Percentiles rank a stretch among this genome's conserved stretches.
These are phyloP conservation scores for Colletotrichum chlorophyti DNA, from an alignment of 2,329 filamentous ascomycete species.

Conservation along the genomic window DNA sequence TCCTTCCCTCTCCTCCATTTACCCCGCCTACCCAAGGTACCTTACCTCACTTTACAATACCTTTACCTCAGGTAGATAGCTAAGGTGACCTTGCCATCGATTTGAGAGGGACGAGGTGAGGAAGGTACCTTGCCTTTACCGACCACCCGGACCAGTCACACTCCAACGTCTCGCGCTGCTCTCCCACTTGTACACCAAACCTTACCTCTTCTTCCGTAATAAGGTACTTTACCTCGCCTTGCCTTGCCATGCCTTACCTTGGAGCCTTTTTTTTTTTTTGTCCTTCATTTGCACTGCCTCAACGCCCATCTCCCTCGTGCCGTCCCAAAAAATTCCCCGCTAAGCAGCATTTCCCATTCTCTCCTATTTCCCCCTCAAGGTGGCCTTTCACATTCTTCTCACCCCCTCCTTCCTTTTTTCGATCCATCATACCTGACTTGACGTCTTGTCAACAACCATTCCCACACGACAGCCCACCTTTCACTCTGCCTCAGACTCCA, in stretches of 20 bases:
- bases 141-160: slow-evolving; percentile 23
- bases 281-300: slow-evolving; percentile 30
- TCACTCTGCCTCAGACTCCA: too few relatives aligned
- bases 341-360: slow-evolving; percentile 26
- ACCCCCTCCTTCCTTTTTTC: slow-evolving; percentile 25
- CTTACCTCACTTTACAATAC: too few relatives aligned
- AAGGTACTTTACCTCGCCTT: too few relatives aligned
- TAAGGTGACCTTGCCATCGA: too few relatives aligned
- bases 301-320: slow-evolving; percentile 25
- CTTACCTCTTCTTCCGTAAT: too few relatives aligned
- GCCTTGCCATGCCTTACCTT: slow-evolving; percentile 17
- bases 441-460: slow-evolving; percentile 19
- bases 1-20: background rate
- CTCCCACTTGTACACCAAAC: slow-evolving; percentile 27
- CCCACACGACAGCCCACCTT: slow-evolving; percentile 24
- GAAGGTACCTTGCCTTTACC: background rate
- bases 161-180: slow-evolving; percentile 21
- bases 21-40: slow-evolving; percentile 26
- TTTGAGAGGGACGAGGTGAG: too few relatives aligned
- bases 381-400: slow-evolving; percentile 20
- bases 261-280: slow-evolving; percentile 23
- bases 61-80: too few relatives aligned
- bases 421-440: slow-evolving; percentile 21
- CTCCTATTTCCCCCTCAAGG: slow-evolving; percentile 17
- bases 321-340: slow-evolving; percentile 22